These are phyloP conservation scores for Trichoderma koningiopsis DNA, from an alignment of 2,329 filamentous ascomycete species.

Conservation along the genomic window DNA sequence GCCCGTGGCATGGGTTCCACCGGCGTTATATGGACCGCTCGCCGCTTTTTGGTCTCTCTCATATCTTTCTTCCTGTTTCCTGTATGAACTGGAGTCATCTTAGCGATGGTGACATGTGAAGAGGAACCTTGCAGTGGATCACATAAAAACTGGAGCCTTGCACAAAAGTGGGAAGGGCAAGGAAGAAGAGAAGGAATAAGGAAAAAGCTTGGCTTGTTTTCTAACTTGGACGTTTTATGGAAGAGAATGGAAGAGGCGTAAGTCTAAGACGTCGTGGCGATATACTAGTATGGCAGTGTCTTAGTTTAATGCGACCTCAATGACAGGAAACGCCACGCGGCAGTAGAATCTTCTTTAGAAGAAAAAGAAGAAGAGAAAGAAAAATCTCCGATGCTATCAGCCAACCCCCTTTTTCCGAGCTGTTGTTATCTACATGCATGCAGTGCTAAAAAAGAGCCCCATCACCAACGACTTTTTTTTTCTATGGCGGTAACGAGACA, in stretches of 20 bases:
- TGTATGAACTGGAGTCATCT: background rate
- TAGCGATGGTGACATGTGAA: background rate
- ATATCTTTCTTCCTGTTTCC: background rate
- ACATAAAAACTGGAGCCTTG: background rate
- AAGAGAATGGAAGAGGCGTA: background rate
- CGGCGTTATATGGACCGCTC: background rate
- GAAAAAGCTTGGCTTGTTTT: slow-evolving; percentile 1
- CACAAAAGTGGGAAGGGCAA: background rate
- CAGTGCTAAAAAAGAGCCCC: background rate
- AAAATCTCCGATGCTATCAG: background rate
- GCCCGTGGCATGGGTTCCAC: slow-evolving; percentile 1
- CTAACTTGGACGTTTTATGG: background rate
- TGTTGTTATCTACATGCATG: background rate
- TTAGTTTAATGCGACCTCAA: background rate
- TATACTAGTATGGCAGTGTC: background rate
- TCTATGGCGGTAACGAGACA: background rate
- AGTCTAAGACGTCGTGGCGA: background rate
- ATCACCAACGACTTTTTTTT: background rate
- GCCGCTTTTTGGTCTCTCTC: background rate
- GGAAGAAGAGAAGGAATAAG: background rate
- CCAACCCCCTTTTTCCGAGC: background rate
- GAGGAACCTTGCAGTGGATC: background rate
- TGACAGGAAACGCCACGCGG: background rate
- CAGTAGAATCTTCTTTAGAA: background rate
- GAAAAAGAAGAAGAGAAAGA: background rate